Conservation (phyloP, 2,329 filamentous ascomycete species). For the Mycocentrospora acerina region DNA sequence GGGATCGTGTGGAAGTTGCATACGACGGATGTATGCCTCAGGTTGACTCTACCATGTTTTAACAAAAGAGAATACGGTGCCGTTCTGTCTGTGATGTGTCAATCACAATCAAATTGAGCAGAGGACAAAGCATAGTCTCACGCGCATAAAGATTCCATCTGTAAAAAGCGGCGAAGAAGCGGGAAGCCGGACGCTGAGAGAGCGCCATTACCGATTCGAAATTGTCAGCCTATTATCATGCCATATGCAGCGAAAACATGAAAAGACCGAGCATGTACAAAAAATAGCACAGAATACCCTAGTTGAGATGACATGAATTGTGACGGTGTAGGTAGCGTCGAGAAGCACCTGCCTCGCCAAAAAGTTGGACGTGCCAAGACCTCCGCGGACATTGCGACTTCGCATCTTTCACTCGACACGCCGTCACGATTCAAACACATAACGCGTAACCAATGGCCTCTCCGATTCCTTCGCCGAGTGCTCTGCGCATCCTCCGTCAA, state of each 20-base stretch:
- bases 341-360: conserved; percentile 2
- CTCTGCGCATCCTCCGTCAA: conserved; percentile 33
- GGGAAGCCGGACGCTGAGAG: conserved; percentile 23
- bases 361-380: conserved; percentile 11
- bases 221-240: background rate
- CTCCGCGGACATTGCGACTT: too few relatives aligned
- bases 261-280: too few relatives aligned
- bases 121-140: conserved; percentile 16
- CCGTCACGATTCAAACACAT: too few relatives aligned
- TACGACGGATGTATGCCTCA: background rate
- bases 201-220: conserved; percentile 15
- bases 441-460: conserved; percentile 37
- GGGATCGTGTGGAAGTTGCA: conserved; percentile 15
- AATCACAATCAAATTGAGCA: background rate
- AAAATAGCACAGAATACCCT: too few relatives aligned
- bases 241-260: background rate
- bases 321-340: background rate
- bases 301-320: too few relatives aligned
- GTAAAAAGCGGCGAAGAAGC: conserved; percentile 50
- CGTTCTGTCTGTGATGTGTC: conserved; percentile 12
- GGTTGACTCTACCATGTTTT: background rate
- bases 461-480: conserved; percentile 35
- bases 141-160: conserved; percentile 40
- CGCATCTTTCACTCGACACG: background rate
- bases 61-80: conserved; percentile 4